Conservation (phyloP, 495 filamentous ascomycete species). For the Neurospora africana region DNA sequence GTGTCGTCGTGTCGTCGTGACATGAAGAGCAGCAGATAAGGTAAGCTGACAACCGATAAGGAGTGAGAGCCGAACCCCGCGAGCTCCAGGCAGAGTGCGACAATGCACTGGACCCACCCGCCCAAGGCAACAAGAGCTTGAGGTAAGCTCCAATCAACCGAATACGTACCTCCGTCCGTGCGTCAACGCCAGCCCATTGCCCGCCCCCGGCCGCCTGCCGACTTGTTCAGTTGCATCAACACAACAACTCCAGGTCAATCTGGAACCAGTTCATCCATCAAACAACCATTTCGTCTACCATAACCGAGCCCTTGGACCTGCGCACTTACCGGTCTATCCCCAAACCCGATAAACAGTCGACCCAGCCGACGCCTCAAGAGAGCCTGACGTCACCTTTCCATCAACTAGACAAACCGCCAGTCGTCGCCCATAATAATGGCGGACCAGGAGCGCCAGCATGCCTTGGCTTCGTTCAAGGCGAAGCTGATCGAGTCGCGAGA, state of each 20-base stretch:
- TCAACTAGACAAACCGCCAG: not conserved
- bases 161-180: not conserved
- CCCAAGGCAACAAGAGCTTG: constrained; percentile 14
- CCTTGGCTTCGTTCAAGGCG: constrained; percentile 78
- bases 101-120: not conserved
- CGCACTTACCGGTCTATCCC: not conserved
- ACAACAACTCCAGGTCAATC: not conserved
- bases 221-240: not conserved
- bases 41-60: not conserved
- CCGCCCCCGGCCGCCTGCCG: not conserved
- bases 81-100: not conserved
- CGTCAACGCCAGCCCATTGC: constrained; percentile 1
- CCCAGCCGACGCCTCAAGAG: not conserved
- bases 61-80: not conserved
- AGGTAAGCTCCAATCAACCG: constrained; percentile 11
- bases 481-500: constrained; percentile 95
- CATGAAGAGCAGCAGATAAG: not conserved
- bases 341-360: not conserved
- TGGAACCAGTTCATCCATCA: not conserved
- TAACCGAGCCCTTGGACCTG: not conserved
- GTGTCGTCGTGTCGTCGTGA: not conserved
- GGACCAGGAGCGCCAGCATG: constrained; percentile 63
- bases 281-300: not conserved
- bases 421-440: constrained; percentile 18
- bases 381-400: not conserved